Evolutionary conservation across 1,284 basidiomycete species (phyloP), one percentile per base, ranked within the genome.

Genomic region (Trametes polyzona): DNA sequence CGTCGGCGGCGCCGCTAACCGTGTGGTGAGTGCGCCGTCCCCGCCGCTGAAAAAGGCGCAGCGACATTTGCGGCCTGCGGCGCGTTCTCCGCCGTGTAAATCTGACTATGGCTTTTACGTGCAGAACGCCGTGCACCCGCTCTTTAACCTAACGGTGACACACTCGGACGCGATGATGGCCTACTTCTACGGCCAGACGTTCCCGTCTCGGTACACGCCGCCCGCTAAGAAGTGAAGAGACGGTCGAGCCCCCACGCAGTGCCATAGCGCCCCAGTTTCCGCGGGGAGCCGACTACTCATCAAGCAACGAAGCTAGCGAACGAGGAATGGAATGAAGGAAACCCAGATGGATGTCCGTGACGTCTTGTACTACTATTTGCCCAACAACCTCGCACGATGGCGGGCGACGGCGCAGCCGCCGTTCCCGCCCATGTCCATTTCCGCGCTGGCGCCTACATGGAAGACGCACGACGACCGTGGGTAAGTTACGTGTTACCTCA

Each of bases 71-170:
- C n/a, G n/a, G n/a, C n/a, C n/a, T n/a, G n/a, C n/a, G 5, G 30
- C 29, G 12, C 29, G 29, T 17, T 9, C n/a, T 42, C 36, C 51
- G 12, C 47, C 42, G 33, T 10, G 19, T 16, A 16, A n/a, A n/a
- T n/a, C 24, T 46, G 11, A 40, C 14, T 29, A 21, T 40, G 39
- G 9, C 14, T 24, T 27, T 51, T 24, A 23, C 19, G n/a, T 37
- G 14, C 63, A 94, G 92, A 96, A 96, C 66, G 91, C 93, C 1
- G 93, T 91, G 0, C 92, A 94, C 64, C 93, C 94, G 0, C 66
- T 96, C n/a, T 91, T 94, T 72, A 94, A 95, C 65, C 72, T 96
- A 40, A 89, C 92, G 0, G 81, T 88, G 6, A 87, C 90, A 0
- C 87, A 93, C 65, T 76, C 87, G 1, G 83, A 90, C 64, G 82